Base-by-base conservation (phyloP, 2,329 filamentous ascomycete genomes). In the Exophiala alcalophila region DNA sequence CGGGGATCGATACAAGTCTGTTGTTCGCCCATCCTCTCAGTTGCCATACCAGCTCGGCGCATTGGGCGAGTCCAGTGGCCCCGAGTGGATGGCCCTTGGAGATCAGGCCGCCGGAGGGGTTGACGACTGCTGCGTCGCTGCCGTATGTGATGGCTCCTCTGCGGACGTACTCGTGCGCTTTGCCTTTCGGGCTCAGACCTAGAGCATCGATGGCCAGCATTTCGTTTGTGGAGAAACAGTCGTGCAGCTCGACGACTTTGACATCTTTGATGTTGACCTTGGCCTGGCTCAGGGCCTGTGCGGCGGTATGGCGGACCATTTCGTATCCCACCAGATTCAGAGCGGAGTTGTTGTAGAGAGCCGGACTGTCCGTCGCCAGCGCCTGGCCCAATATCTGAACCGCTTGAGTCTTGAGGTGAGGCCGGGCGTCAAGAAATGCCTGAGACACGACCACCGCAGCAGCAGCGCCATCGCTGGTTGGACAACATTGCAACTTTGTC, bases 1-100 rank as follows among this genome's bases (percentile, higher is more conserved):
- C n/a, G n/a, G 25, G 11, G 4, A 5, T 11, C n/a, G 14, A 1
- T 11, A 39, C 27, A 3, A 71, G 43, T 84, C 86, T 40, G 79
- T 79, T 50, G 69, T 91, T 95, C 10, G 91, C 90, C 91, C 91
- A 96, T 5, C 91, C 91, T 53, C 91, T 78, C 58, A 97, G 73
- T 61, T 96, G 91, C 91, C 91, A 97, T 18, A 94, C 86, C 11
- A 97, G 73, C 69, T 97, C 91, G 2, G 91, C 87, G 61, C 90
- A 96, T 69, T 97, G 91, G 7, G 91, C 91, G 36, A 97, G 76
- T 11, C 91, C 91, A 0, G 87, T 94, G 0, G 91, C 91, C 20
- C 91, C 91, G 3, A 97, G 80, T 0, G 91, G 91, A 65, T 97
- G 91, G 30, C 91, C 91, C 72, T 97, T 97, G 51, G 85, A 92